These are phyloP conservation scores for Rhinocladiella mackenziei DNA, from an alignment of 2,329 filamentous ascomycete species.

Conservation along the genomic window DNA sequence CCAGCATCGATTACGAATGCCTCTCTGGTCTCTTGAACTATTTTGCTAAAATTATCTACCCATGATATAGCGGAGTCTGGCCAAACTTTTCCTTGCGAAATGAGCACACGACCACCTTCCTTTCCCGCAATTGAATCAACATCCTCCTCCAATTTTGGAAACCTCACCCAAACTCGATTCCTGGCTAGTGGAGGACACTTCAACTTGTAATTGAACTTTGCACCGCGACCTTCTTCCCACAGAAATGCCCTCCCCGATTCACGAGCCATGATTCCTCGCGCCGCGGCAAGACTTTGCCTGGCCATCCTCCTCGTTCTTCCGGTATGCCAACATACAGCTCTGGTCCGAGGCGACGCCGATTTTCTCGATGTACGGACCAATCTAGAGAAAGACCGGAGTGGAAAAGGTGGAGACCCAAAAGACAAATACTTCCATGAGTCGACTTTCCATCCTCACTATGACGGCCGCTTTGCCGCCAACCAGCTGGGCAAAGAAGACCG, in stretches of 20 bases:
- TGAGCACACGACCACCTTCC: conserved; percentile 10
- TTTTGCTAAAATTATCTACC: background rate
- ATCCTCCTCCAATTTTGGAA: background rate
- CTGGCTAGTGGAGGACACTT: conserved; percentile 1
- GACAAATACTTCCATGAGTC: conserved; percentile 51
- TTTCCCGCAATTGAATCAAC: background rate
- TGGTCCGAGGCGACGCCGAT: conserved; percentile 37
- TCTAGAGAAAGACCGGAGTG: conserved; percentile 40
- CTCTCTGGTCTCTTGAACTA: no score
- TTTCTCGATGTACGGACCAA: conserved; percentile 44
- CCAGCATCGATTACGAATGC: no score
- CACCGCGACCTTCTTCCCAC: background rate
- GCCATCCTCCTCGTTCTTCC: conserved; percentile 11
- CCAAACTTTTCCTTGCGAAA: background rate
- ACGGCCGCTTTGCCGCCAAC: conserved; percentile 51
- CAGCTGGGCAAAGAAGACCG: conserved; percentile 47
- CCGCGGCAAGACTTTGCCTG: conserved; percentile 6
- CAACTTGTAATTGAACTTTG: background rate
- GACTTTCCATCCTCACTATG: conserved; percentile 31
- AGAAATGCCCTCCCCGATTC: conserved; percentile 2
- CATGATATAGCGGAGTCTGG: background rate
- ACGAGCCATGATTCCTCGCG: conserved; percentile 6
- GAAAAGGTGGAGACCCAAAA: conserved; percentile 37
- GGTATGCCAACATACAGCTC: background rate
- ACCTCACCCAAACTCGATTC: background rate